A percentile compares a stretch with the other conserved stretches of the same genome.
phyloP scores from a whole-genome alignment of 225 moss, liverwort and hornwort genomes.

The Bryoerythrophyllum caledonicum region DNA sequence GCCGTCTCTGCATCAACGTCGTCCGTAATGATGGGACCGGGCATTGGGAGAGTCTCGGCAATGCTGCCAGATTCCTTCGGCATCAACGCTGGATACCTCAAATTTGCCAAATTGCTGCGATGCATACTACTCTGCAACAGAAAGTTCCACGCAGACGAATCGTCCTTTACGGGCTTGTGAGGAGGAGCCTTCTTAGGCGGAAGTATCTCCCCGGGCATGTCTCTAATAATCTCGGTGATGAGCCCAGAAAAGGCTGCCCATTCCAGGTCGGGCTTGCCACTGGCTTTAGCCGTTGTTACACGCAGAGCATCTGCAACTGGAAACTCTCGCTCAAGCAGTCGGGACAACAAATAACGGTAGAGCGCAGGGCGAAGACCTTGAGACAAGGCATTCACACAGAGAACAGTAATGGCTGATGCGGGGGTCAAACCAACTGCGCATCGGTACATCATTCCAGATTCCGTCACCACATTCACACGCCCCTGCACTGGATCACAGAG shows the following conservation, averaged over 20 bases:
- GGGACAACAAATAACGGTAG: slow-evolving; percentile 76
- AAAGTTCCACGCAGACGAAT: slow-evolving; percentile 78
- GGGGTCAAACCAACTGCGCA: slow-evolving; percentile 77
- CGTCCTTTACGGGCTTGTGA: slow-evolving; percentile 44
- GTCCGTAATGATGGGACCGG: slow-evolving; percentile 50
- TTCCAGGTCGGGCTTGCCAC: slow-evolving; percentile 80
- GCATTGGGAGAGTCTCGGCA: slow-evolving; percentile 61
- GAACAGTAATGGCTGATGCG: slow-evolving; percentile 74
- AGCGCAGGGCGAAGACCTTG: slow-evolving; percentile 93
- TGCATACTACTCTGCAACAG: slow-evolving; percentile 83
- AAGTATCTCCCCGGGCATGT: slow-evolving; percentile 81
- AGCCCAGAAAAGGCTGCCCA: slow-evolving; percentile 92
- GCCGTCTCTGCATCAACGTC: slow-evolving; percentile 70
- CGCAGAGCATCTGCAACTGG: slow-evolving; percentile 59
- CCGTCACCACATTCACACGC: slow-evolving; percentile 75
- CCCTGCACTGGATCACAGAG: slow-evolving; percentile 86
- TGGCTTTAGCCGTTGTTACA: slow-evolving; percentile 62
- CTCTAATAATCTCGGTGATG: slow-evolving; percentile 83
- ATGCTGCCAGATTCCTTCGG: slow-evolving; percentile 41
- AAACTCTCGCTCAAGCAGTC: slow-evolving; percentile 84
- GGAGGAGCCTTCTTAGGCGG: slow-evolving; percentile 38
- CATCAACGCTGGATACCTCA: slow-evolving; percentile 72
- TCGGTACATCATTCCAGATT: slow-evolving; percentile 86
- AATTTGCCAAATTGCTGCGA: slow-evolving; percentile 71
- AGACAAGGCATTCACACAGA: slow-evolving; percentile 84